These are phyloP conservation scores for Backusella mclennaniae DNA, from an alignment of 192 early-diverging fungal genomes.

Conservation along the genomic window DNA sequence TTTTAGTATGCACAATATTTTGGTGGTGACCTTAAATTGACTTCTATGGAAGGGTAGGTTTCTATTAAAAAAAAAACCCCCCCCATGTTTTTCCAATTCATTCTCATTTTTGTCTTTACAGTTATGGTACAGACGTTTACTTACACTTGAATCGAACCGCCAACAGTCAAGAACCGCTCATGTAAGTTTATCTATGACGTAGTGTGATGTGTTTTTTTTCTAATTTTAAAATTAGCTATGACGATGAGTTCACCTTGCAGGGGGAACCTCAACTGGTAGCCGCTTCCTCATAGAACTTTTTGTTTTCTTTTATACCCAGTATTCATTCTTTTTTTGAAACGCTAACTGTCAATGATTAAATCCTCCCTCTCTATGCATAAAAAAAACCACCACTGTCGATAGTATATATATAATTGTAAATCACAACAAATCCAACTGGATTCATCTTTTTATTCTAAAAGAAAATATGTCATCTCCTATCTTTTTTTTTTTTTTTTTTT, in stretches of 20 bases:
- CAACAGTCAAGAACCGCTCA: slow-evolving; percentile 85
- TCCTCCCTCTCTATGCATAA: not conserved
- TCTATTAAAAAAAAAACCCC: not conserved
- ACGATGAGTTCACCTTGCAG: not conserved
- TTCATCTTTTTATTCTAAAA: not conserved
- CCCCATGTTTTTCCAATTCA: not conserved
- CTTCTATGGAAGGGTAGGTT: slow-evolving; percentile 88
- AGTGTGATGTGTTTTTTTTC: not conserved
- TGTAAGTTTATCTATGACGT: slow-evolving; percentile 31
- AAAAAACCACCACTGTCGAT: not conserved
- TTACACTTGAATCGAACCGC: slow-evolving; percentile 86
- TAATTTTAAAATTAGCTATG: not conserved
- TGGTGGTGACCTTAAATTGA: slow-evolving; percentile 92
- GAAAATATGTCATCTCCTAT: not conserved
- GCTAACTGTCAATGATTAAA: not conserved
- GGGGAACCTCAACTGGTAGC: not conserved
- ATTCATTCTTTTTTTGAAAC: not conserved
- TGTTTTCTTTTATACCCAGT: not conserved
- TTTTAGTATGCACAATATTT: slow-evolving; percentile 89
- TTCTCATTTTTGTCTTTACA: slow-evolving; percentile 11
- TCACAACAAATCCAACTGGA: not conserved
- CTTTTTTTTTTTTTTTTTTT: not conserved
- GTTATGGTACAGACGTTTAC: slow-evolving; percentile 92
- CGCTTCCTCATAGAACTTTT: not conserved
- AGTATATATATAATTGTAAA: not conserved